Percentiles rank a stretch among this genome's conserved stretches.
phyloP scores from a whole-genome alignment of 2,329 filamentous ascomycete genomes.

The Trichoderma guizhouense region DNA sequence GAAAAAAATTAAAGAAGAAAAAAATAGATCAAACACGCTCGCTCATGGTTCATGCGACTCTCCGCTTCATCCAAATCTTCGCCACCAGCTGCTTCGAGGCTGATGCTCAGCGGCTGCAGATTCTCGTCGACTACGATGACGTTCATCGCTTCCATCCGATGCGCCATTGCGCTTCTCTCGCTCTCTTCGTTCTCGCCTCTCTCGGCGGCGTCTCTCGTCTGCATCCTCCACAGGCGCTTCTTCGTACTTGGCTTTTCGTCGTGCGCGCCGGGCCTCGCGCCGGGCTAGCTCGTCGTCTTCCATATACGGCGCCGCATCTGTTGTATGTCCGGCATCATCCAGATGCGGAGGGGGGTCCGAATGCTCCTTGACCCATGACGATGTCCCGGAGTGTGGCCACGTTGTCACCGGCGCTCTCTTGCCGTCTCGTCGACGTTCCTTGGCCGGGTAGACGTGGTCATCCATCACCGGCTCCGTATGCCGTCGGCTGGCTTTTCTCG shows the following conservation, averaged over 20 bases:
- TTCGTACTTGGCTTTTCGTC: slow-evolving; percentile 43
- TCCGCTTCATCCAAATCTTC: slow-evolving; percentile 44
- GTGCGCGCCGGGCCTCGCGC: slow-evolving; percentile 46
- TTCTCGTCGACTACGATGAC: slow-evolving; percentile 40
- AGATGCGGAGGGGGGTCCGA: slow-evolving; percentile 53
- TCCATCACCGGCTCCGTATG: slow-evolving; percentile 42
- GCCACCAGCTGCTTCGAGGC: slow-evolving; percentile 59
- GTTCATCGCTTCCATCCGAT: slow-evolving; percentile 46
- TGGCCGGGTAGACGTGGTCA: slow-evolving; percentile 44
- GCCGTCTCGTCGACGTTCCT: slow-evolving; percentile 35
- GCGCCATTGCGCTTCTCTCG: slow-evolving; percentile 29
- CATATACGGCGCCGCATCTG: slow-evolving; percentile 33
- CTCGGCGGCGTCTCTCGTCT: slow-evolving; percentile 42
- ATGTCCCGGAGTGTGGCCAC: slow-evolving; percentile 63
- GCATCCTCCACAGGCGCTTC: slow-evolving; percentile 42
- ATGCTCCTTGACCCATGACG: slow-evolving; percentile 64
- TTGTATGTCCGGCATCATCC: slow-evolving; percentile 34
- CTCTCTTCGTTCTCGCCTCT: slow-evolving; percentile 44
- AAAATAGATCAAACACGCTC: slow-evolving; percentile 7
- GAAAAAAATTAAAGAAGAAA: not conserved
- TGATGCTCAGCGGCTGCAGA: slow-evolving; percentile 44
- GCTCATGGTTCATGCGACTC: slow-evolving; percentile 9
- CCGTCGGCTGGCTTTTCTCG: slow-evolving; percentile 37
- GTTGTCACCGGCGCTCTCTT: slow-evolving; percentile 37
- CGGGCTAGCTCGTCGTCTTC: slow-evolving; percentile 50